Percentiles rank a stretch among this genome's conserved stretches.
phyloP scores from a whole-genome alignment of 1,284 basidiomycete species.

The Cutaneotrichosporon spelunceum region DNA sequence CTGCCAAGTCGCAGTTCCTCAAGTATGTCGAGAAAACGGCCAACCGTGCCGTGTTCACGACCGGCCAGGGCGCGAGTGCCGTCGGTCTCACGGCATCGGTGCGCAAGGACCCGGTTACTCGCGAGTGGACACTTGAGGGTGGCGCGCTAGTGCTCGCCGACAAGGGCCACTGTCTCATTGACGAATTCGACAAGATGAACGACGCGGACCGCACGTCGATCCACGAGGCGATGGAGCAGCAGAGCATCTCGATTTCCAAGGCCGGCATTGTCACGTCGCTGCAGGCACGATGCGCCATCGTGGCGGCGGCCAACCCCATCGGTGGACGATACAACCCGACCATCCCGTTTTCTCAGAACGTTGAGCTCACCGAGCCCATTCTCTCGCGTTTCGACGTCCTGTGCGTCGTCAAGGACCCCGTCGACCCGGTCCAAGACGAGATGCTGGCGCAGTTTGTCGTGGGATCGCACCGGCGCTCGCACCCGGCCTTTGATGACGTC shows the following conservation, averaged over 20 bases:
- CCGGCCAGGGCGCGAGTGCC: constrained; percentile 94
- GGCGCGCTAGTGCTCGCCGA: constrained; percentile 96
- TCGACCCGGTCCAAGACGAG: constrained; percentile 96
- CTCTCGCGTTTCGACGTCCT: constrained; percentile 98
- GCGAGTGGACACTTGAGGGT: constrained; percentile 98
- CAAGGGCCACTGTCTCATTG: constrained; percentile 97
- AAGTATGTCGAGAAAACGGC: constrained; percentile 99
- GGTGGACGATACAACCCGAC: constrained; percentile 96
- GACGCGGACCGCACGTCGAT: constrained; percentile 95
- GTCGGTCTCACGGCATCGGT: constrained; percentile 98
- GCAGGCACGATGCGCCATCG: constrained; percentile 93
- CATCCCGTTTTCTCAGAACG: constrained; percentile 96
- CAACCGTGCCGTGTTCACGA: constrained; percentile 94
- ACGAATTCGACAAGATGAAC: constrained; percentile 99
- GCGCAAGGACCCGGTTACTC: constrained; percentile 92
- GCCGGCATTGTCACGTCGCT: constrained; percentile 96
- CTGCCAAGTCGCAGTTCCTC: constrained; percentile 97
- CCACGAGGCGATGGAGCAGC: constrained; percentile 99
- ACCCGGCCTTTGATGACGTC: constrained; percentile 84
- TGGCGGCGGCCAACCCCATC: constrained; percentile 96
- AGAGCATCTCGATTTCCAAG: constrained; percentile 99
- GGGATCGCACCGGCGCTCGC: constrained; percentile 88
- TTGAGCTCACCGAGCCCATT: constrained; percentile 97
- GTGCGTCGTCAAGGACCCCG: constrained; percentile 96
- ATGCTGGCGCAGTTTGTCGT: constrained; percentile 95